A percentile compares a stretch with the other conserved stretches of the same genome.
phyloP scores from a whole-genome alignment of 306 rosid species.

The Senna tora region DNA sequence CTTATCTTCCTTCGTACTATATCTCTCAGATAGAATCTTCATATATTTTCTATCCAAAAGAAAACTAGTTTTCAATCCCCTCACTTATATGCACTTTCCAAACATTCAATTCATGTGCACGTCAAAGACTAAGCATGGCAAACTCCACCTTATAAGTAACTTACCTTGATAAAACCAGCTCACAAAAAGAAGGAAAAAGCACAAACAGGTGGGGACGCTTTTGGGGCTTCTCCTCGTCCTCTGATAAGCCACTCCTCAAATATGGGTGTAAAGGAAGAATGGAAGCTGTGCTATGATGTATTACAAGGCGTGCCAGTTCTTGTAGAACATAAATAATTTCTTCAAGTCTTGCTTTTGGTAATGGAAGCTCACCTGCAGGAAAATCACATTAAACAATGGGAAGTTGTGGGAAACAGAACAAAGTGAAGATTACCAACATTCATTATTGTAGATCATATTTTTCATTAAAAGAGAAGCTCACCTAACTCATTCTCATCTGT shows the following conservation, averaged over 20 bases:
- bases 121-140: constrained; percentile 17
- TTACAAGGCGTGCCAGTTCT: constrained; percentile 66
- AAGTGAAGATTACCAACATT: constrained; percentile 21
- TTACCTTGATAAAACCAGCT: constrained; percentile 88
- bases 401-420: constrained; percentile 39
- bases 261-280: constrained; percentile 63
- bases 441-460: background rate
- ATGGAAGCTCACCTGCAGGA: constrained; percentile 68
- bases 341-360: constrained; percentile 85
- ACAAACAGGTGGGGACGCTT: constrained; percentile 72
- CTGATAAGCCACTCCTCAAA: constrained; percentile 58
- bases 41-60: background rate
- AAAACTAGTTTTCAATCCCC: constrained; percentile 2
- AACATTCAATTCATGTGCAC: background rate
- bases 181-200: constrained; percentile 85
- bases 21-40: constrained; percentile 3
- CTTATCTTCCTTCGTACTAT: constrained; percentile 5
- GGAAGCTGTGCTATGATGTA: constrained; percentile 70
- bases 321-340: constrained; percentile 76
- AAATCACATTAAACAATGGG: constrained; percentile 31
- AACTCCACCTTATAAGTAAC: constrained; percentile 11
- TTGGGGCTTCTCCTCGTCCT: constrained; percentile 45
- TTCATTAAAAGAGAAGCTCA: constrained; percentile 37
- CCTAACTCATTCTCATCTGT: constrained; percentile 81
- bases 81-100: constrained; percentile 1